These are phyloP conservation scores for Lasiodiplodia sp. DNA, from an alignment of 2,329 filamentous ascomycete genomes.

Conservation along the genomic window DNA sequence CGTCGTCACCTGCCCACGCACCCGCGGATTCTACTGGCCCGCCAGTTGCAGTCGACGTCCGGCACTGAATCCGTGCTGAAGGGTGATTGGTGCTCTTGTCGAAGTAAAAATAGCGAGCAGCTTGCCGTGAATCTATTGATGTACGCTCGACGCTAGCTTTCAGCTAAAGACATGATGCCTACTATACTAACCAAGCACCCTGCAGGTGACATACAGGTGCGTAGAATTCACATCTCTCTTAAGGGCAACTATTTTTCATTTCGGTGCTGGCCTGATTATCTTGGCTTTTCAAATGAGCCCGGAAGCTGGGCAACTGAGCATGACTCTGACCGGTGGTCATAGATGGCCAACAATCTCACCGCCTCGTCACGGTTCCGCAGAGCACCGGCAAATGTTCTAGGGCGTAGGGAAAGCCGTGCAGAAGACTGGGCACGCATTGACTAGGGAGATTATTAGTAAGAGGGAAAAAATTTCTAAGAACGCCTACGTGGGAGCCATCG, in stretches of 20 bases:
- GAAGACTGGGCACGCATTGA: neutral
- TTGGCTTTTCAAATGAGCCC: slow-evolving; percentile 2
- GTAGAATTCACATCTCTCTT: neutral
- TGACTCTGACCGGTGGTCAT: slow-evolving; percentile 12
- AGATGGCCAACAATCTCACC: neutral
- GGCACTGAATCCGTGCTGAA: neutral
- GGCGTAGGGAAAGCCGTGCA: neutral
- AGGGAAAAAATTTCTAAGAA: neutral
- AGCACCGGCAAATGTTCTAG: neutral
- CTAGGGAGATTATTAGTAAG: neutral
- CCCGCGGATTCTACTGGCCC: neutral
- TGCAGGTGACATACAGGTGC: neutral
- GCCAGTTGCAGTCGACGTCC: neutral
- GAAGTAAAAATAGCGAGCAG: slow-evolving; percentile 4
- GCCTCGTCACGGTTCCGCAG: neutral
- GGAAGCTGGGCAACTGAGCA: neutral
- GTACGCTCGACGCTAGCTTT: neutral
- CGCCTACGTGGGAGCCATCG: neutral
- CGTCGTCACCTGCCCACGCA: neutral
- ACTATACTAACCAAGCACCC: neutral
- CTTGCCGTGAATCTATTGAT: neutral
- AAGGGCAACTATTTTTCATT: neutral
- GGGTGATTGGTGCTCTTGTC: neutral
- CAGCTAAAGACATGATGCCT: neutral
- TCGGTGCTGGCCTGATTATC: neutral